Evolutionary conservation across 1,284 basidiomycete species (phyloP).

Genomic region (Dichomitus squalens): DNA sequence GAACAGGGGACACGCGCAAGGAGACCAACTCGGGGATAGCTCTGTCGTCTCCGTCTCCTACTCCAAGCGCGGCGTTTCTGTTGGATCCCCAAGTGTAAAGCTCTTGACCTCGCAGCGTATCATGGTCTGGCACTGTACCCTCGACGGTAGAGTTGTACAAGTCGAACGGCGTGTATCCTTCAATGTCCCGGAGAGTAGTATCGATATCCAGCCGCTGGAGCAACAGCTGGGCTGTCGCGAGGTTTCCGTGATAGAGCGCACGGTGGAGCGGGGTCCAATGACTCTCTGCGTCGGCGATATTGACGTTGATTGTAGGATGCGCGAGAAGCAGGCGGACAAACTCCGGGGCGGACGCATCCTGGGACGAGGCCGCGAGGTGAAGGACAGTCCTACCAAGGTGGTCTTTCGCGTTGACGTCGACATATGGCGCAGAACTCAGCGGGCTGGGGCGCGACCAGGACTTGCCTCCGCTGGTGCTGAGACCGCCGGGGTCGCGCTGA

Average conservation of each 20-base stretch:
- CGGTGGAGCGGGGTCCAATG: constrained; percentile 94
- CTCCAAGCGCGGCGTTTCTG: constrained; percentile 84
- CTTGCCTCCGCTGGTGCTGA: constrained; percentile 57
- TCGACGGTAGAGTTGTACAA: constrained; percentile 90
- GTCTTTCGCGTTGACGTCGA: constrained; percentile 78
- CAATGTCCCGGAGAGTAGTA: constrained; percentile 76
- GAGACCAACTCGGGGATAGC: constrained; percentile 79
- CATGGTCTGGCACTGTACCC: constrained; percentile 61
- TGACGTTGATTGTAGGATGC: constrained; percentile 81
- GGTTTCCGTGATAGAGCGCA: constrained; percentile 87
- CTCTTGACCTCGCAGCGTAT: constrained; percentile 47
- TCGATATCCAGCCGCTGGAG: constrained; percentile 80
- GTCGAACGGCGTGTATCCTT: constrained; percentile 94
- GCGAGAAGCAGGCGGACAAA: constrained; percentile 83
- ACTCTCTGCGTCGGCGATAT: constrained; percentile 81
- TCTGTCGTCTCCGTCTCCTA: constrained; percentile 82
- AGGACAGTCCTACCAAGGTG: constrained; percentile 78
- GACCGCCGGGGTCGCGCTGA: constrained; percentile 20
- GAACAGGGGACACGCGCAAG: constrained; percentile 36
- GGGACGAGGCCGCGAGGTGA: constrained; percentile 77
- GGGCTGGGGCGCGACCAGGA: constrained; percentile 64
- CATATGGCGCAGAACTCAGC: constrained; percentile 37
- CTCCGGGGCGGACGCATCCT: constrained; percentile 66
- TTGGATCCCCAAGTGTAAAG: constrained; percentile 94
- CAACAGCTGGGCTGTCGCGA: constrained; percentile 78